These are phyloP conservation scores for Solanum chacoense DNA, from an alignment of 305 asterid genomes.

Conservation along the genomic window DNA sequence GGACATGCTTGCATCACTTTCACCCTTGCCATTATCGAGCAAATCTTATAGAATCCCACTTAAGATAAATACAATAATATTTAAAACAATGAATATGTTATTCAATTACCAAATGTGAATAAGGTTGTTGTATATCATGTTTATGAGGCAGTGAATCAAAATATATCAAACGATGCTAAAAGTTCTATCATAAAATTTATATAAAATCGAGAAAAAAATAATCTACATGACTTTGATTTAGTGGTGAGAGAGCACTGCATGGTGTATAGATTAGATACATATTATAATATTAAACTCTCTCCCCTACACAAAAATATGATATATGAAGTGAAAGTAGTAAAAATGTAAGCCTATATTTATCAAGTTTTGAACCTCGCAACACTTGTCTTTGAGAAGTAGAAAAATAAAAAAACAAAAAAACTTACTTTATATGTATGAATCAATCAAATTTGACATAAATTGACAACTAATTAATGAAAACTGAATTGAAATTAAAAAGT, in stretches of 20 bases:
- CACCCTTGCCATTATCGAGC: neutral
- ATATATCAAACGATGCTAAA: no score
- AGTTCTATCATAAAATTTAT: no score
- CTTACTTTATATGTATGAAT: neutral
- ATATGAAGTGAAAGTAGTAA: neutral
- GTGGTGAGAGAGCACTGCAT: neutral
- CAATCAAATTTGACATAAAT: neutral
- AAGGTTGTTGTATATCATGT: neutral
- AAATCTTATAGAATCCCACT: neutral
- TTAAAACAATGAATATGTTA: neutral
- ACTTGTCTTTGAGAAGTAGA: neutral
- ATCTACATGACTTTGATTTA: neutral
- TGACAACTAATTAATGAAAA: no score
- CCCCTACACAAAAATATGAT: neutral
- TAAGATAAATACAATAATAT: neutral
- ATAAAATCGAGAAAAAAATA: no score
- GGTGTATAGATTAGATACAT: neutral
- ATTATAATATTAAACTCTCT: fast-evolving
- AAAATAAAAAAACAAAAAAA: neutral
- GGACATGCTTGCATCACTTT: neutral
- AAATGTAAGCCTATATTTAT: neutral
- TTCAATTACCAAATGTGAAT: neutral
- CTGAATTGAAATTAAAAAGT: neutral
- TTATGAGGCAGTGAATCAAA: neutral
- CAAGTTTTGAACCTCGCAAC: neutral